Evolutionary conservation across 345 rosid species (phyloP), one percentile per base, ranked within the genome.

Genomic region (Brassica incana): DNA sequence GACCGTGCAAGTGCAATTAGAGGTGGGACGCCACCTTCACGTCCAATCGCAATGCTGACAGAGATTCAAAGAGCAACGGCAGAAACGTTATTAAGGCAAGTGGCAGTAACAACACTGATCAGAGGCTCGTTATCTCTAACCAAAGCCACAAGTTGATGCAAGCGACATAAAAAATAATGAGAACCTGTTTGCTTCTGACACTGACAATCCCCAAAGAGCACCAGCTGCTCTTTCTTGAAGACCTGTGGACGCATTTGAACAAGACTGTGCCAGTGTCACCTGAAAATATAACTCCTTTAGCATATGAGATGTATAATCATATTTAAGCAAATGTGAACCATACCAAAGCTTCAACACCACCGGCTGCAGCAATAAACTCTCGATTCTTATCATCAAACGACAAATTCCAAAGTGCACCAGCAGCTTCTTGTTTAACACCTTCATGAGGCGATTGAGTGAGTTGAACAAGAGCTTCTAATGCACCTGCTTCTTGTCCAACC

Each of bases 201-300:
- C 97, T 0, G 98, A 94, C 80, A 94, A 85, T 77, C 98, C 98
- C 98, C 96, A 92, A 14, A 94, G 92, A 77, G 97, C 98, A 75
- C 98, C 98, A 30, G 98, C 98, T n/a, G 94, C 98, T 85, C 96
- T 88, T 85, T 90, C 98, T 86, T 94, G 98, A 84, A 94, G 98
- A 86, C 98, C 97, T 45, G 90, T 87, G 29, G 97, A 90, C 68
- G 94, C 92, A 86, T 88, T 89, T 71, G 92, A 85, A 78, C 96
- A 92, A 38, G 96, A 88, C 76, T 90, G 91, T 50, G 97, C 98
- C 52, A 94, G 94, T 32, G 89, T 83, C 84, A 94, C 96, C 97
- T 94, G 54, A 48, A 64, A 54, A 85, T 29, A 9, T 58, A 78
- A 75, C 40, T 36, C 45, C 74, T 15, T 12, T 62, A 61, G 30